These are phyloP conservation scores for Pseudotsuga menziesii DNA, from an alignment of 75 land plant genomes.

Conservation along the genomic window DNA sequence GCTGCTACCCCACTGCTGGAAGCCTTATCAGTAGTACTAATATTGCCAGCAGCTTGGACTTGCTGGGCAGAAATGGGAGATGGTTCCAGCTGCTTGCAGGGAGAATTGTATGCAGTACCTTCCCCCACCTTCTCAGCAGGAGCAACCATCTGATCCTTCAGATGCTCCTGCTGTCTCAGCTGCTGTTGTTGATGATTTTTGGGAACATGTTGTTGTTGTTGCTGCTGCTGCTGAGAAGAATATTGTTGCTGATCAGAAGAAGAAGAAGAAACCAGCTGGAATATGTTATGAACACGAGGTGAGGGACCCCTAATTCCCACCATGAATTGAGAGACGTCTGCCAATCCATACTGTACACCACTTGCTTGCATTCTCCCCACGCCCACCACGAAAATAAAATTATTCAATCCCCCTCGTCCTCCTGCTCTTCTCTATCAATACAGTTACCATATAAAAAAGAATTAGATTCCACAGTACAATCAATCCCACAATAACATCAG, in stretches of 20 bases:
- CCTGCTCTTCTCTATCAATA: too few relatives aligned
- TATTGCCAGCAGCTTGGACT: neutral
- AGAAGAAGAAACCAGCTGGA: neutral
- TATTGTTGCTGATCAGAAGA: neutral
- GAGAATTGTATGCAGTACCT: neutral
- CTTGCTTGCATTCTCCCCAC: slow-evolving; percentile 26
- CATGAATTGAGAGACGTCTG: slow-evolving; percentile 29
- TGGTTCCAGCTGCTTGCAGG: neutral
- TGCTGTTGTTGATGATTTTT: neutral
- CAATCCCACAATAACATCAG: too few relatives aligned
- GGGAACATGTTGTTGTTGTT: neutral
- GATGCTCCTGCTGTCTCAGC: slow-evolving; percentile 8
- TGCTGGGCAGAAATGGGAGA: neutral
- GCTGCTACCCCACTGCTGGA: neutral
- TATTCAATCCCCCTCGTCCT: too few relatives aligned
- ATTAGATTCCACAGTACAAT: too few relatives aligned
- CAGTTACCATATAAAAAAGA: too few relatives aligned
- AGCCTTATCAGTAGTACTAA: too few relatives aligned
- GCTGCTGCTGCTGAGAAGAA: neutral
- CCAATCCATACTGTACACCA: slow-evolving; percentile 29
- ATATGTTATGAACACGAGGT: too few relatives aligned
- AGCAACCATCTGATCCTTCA: too few relatives aligned
- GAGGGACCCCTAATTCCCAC: slow-evolving; percentile 23
- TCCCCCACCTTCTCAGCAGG: too few relatives aligned
- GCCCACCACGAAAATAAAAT: too few relatives aligned